Percentiles rank a stretch among this genome's conserved stretches.
Conservation (phyloP, 176 grass and related monocot species). For the Dactylis glomerata region DNA sequence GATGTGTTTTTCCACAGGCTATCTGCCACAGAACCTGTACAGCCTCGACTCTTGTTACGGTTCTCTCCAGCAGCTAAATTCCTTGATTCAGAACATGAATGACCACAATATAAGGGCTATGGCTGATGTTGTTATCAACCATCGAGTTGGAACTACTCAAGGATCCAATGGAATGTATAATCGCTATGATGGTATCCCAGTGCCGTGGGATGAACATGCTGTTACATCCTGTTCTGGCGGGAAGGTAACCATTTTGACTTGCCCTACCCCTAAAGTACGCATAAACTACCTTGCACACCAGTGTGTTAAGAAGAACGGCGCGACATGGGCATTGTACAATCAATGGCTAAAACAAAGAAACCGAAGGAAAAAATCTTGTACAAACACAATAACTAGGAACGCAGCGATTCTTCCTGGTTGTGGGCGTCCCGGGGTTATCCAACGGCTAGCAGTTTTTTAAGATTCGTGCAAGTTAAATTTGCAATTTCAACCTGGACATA, state of each 20-base stretch:
- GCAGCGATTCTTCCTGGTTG: too few relatives aligned
- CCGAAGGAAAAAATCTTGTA: neutral
- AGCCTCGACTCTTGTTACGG: constrained; percentile 92
- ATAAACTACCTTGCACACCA: neutral
- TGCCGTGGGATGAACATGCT: constrained; percentile 90
- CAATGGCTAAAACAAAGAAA: neutral
- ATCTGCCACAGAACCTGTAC: constrained; percentile 91
- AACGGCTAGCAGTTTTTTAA: too few relatives aligned
- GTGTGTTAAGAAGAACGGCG: neutral
- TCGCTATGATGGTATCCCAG: constrained; percentile 90
- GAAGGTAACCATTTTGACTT: constrained; percentile 47
- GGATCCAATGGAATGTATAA: constrained; percentile 77
- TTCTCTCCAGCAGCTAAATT: constrained; percentile 54
- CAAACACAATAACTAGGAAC: constrained; percentile 10
- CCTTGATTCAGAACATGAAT: constrained; percentile 65
- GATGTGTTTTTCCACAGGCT: constrained; percentile 44
- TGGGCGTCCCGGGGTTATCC: too few relatives aligned
- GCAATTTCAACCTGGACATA: too few relatives aligned
- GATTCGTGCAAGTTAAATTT: too few relatives aligned
- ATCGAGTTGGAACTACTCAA: constrained; percentile 86
- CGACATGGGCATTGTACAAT: neutral
- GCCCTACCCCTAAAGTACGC: neutral
- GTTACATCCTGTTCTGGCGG: constrained; percentile 98
- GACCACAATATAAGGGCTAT: constrained; percentile 83
- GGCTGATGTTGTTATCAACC: constrained; percentile 96